Conservation (phyloP, 2,329 filamentous ascomycete species). For the Meredithiella fracta region DNA sequence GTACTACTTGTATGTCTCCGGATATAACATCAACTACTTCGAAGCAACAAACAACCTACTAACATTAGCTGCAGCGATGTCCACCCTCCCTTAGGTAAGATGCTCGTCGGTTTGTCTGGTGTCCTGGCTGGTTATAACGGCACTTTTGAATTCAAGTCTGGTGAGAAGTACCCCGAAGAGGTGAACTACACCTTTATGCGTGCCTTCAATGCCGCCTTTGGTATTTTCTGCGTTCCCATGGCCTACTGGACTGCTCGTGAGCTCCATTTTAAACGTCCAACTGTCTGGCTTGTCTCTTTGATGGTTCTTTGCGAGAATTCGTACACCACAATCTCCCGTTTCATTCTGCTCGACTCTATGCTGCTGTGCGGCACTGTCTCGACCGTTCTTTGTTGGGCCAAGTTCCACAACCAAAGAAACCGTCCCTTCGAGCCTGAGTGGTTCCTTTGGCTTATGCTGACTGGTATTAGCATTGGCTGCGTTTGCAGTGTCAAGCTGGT, state of each 20-base stretch:
- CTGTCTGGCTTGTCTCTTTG: slow-evolving; percentile 86
- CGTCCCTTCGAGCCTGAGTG: slow-evolving; percentile 80
- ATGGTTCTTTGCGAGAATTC: slow-evolving; percentile 99
- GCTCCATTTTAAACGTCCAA: slow-evolving; percentile 67
- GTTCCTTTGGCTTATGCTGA: slow-evolving; percentile 89
- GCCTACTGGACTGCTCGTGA: slow-evolving; percentile 92
- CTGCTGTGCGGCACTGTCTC: slow-evolving; percentile 96
- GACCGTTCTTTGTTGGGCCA: slow-evolving; percentile 91
- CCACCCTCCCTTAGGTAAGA: slow-evolving; percentile 91
- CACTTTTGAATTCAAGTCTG: slow-evolving; percentile 98
- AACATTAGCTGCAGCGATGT: slow-evolving; percentile 28
- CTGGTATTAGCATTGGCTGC: slow-evolving; percentile 87
- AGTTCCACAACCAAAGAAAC: slow-evolving; percentile 78
- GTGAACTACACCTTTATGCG: slow-evolving; percentile 98
- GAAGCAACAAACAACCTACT: neutral
- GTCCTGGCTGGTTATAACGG: slow-evolving; percentile 97
- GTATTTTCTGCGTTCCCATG: slow-evolving; percentile 78
- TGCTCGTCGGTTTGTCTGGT: slow-evolving; percentile 90
- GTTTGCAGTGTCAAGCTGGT: slow-evolving; percentile 99
- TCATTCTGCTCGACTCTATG: slow-evolving; percentile 98
- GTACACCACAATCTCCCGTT: slow-evolving; percentile 95
- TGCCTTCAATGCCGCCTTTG: slow-evolving; percentile 89
- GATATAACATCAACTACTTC: neutral
- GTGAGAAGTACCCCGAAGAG: slow-evolving; percentile 83
- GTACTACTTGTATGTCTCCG: slow-evolving; percentile 59